A percentile compares a stretch with the other conserved stretches of the same genome.
These are phyloP conservation scores for Zelopaecilomyces penicillatus DNA, from an alignment of 2,329 filamentous ascomycete species.

Conservation along the genomic window DNA sequence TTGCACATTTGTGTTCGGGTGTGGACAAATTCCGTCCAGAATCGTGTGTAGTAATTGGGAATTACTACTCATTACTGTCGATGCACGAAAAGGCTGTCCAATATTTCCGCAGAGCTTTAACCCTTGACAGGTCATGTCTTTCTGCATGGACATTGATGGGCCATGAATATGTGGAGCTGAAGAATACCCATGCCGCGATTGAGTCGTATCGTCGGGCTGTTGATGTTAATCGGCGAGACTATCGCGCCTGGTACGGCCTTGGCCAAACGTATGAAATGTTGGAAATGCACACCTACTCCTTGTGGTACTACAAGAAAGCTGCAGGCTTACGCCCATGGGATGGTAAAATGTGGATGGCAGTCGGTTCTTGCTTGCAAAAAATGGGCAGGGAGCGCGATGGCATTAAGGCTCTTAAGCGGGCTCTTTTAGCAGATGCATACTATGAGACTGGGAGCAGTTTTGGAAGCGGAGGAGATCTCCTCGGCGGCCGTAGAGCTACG, in stretches of 20 bases:
- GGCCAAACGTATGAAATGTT: conserved; percentile 96
- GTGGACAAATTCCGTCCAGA: conserved; percentile 96
- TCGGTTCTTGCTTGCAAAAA: conserved; percentile 83
- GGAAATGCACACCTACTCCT: conserved; percentile 93
- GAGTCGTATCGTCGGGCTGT: conserved; percentile 94
- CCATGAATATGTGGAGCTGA: conserved; percentile 96
- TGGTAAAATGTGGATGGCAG: conserved; percentile 97
- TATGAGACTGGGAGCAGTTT: conserved; percentile 60
- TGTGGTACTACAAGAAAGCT: conserved; percentile 97
- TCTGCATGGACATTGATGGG: conserved; percentile 99
- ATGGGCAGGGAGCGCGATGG: conserved; percentile 82
- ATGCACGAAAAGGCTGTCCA: conserved; percentile 97
- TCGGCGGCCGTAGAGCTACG: conserved; percentile 41
- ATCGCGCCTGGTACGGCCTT: conserved; percentile 94
- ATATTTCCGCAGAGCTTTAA: conserved; percentile 90
- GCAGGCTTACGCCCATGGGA: conserved; percentile 91
- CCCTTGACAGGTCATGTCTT: conserved; percentile 80
- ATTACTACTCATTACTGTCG: conserved; percentile 91
- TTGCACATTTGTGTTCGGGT: conserved; percentile 82
- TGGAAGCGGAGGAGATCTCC: conserved; percentile 36
- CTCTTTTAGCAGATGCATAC: conserved; percentile 78
- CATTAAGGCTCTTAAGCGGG: conserved; percentile 91
- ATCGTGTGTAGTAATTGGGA: conserved; percentile 92
- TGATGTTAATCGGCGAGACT: conserved; percentile 91
- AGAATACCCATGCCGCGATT: conserved; percentile 96